Percentiles rank a stretch among this genome's conserved stretches.
These are phyloP conservation scores for Pleurotus eryngii DNA, from an alignment of 768 basidiomycete genomes.

Conservation along the genomic window DNA sequence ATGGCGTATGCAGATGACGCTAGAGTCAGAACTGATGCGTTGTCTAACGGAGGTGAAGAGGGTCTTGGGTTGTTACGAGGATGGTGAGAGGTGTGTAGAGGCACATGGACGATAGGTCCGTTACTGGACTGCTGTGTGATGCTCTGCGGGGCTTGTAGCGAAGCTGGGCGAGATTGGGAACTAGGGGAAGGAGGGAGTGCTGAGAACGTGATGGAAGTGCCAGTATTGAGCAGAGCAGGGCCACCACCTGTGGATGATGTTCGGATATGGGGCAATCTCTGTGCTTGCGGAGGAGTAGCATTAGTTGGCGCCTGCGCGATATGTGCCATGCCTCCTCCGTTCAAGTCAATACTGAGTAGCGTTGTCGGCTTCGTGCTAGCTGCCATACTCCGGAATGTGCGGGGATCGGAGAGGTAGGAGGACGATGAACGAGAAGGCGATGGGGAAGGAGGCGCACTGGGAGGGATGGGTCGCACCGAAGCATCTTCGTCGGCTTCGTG, in stretches of 20 bases:
- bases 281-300: conserved; percentile 50
- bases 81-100: conserved; percentile 87
- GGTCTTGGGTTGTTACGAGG: conserved; percentile 95
- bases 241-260: conserved; percentile 53
- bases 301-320: conserved; percentile 77
- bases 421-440: conserved; percentile 82
- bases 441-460: conserved; percentile 83
- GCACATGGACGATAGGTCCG: conserved; percentile 63
- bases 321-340: conserved; percentile 74
- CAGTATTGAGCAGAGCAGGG: conserved; percentile 40
- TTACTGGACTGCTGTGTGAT: conserved; percentile 26
- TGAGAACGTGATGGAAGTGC: conserved; percentile 71
- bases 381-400: conserved; percentile 78
- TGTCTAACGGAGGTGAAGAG: conserved; percentile 84
- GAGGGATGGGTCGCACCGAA: conserved; percentile 84
- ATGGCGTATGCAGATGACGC: conserved; percentile 90
- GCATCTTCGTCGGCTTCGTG: conserved; percentile 94
- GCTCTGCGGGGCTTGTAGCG: conserved; percentile 30
- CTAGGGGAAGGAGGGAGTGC: conserved; percentile 51
- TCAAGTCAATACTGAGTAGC: conserved; percentile 82
- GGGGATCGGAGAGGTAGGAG: conserved; percentile 76
- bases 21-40: conserved; percentile 89
- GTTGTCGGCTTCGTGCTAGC: conserved; percentile 96
- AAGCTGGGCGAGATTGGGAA: conserved; percentile 38
- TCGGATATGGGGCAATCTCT: conserved; percentile 60